These are phyloP conservation scores for Chaetomidium leptoderma DNA, from an alignment of 495 filamentous ascomycete genomes.

Conservation along the genomic window DNA sequence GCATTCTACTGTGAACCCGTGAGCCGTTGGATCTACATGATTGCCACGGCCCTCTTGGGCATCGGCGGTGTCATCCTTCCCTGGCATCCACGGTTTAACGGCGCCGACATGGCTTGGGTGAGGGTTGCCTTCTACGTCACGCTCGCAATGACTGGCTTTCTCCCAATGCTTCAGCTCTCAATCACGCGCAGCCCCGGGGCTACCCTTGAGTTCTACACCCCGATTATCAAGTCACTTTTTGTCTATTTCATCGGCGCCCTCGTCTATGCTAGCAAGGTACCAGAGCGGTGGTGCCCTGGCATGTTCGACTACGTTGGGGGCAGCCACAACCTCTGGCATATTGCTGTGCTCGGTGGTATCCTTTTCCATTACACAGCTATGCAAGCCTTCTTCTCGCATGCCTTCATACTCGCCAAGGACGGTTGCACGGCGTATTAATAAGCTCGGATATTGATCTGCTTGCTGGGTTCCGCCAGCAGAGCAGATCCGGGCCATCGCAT, in stretches of 20 bases:
- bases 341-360: slow-evolving; percentile 94
- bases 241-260: slow-evolving; percentile 83
- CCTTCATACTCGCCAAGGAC: slow-evolving; percentile 66
- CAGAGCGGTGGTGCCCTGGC: slow-evolving; percentile 88
- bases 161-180: slow-evolving; percentile 79
- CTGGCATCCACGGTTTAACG: slow-evolving; percentile 96
- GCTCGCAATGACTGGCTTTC: slow-evolving; percentile 83
- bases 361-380: slow-evolving; percentile 94
- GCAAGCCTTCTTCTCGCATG: slow-evolving; percentile 85
- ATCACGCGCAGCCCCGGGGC: slow-evolving; percentile 68
- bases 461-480: background rate
- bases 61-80: slow-evolving; percentile 86
- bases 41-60: slow-evolving; percentile 73
- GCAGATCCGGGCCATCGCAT: background rate
- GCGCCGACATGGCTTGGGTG: slow-evolving; percentile 82
- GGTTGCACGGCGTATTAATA: slow-evolving; percentile 48
- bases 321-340: slow-evolving; percentile 96
- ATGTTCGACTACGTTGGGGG: slow-evolving; percentile 91
- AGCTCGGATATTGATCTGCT: background rate
- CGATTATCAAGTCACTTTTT: slow-evolving; percentile 73
- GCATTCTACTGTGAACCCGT: slow-evolving; percentile 96
- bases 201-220: slow-evolving; percentile 83
- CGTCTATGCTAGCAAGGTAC: slow-evolving; percentile 90
- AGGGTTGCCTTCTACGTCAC: slow-evolving; percentile 89
- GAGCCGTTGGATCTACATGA: slow-evolving; percentile 83